Percentiles rank a stretch among this genome's conserved stretches.
Conservation (phyloP, 2,329 filamentous ascomycete species). For the Pseudocercospora macadamiae region DNA sequence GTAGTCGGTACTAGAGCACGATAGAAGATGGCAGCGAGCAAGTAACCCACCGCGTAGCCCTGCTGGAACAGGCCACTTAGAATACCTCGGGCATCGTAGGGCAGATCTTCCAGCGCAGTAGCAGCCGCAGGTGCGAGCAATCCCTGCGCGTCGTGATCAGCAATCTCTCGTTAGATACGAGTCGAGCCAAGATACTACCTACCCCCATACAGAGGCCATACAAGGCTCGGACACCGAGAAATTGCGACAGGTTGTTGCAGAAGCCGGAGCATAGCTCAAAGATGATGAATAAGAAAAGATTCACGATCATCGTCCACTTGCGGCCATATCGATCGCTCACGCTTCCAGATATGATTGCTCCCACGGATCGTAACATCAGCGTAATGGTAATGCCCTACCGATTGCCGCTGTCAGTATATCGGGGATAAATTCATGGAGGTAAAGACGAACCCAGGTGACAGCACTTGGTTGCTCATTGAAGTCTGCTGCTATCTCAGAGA, state of each 20-base stretch:
- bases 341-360: conserved; percentile 36
- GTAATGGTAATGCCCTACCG: conserved; percentile 30
- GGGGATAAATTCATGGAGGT: background rate
- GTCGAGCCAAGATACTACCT: too few relatives aligned
- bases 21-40: conserved; percentile 41
- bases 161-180: too few relatives aligned
- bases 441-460: conserved; percentile 9
- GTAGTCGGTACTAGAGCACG: conserved; percentile 42
- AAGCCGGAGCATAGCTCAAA: conserved; percentile 44
- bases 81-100: conserved; percentile 44
- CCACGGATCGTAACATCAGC: conserved; percentile 39
- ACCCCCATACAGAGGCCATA: conserved; percentile 46
- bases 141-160: too few relatives aligned
- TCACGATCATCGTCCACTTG: conserved; percentile 43
- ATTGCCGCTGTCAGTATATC: background rate
- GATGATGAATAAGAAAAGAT: conserved; percentile 41
- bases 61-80: conserved; percentile 42
- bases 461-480: conserved; percentile 6
- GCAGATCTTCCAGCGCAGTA: conserved; percentile 45
- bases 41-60: conserved; percentile 41
- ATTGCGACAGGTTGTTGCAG: conserved; percentile 39
- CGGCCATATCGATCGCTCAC: conserved; percentile 37
- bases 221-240: conserved; percentile 42
- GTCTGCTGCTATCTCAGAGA: conserved; percentile 13
- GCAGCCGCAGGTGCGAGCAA: conserved; percentile 38